Conservation (phyloP, 306 rosid species). For the Casuarina equisetifolia region DNA sequence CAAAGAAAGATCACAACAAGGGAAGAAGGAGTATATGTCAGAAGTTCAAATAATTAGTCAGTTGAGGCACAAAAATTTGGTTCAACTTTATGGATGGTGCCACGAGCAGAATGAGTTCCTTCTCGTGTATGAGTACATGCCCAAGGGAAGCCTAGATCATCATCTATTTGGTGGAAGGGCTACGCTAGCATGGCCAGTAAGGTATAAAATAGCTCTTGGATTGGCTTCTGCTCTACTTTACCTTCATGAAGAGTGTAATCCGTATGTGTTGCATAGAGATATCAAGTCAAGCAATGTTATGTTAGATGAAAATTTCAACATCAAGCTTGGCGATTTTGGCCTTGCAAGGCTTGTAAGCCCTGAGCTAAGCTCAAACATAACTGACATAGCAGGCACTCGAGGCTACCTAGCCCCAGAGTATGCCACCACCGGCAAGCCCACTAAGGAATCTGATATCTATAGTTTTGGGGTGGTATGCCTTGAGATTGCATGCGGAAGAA, state of each 20-base stretch:
- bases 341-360: slow-evolving; percentile 73
- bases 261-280: not conserved
- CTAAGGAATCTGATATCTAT: slow-evolving; percentile 68
- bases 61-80: slow-evolving; percentile 67
- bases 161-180: slow-evolving; percentile 53
- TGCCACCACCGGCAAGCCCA: slow-evolving; percentile 64
- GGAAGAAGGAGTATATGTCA: slow-evolving; percentile 65
- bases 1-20: slow-evolving; percentile 70
- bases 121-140: no score
- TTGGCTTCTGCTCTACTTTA: slow-evolving; percentile 19
- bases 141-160: slow-evolving; percentile 66
- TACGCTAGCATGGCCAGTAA: slow-evolving; percentile 45
- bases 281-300: slow-evolving; percentile 51
- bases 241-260: not conserved
- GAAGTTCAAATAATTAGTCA: slow-evolving; percentile 70
- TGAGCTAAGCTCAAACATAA: slow-evolving; percentile 66
- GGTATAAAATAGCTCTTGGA: slow-evolving; percentile 65
- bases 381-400: slow-evolving; percentile 72
- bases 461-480: not conserved
- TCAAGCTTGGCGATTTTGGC: slow-evolving; percentile 82
- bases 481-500: no score
- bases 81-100: slow-evolving; percentile 70
- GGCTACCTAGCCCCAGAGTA: slow-evolving; percentile 81
- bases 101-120: no score
- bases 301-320: slow-evolving; percentile 64